Conservation (phyloP, 2,329 filamentous ascomycete genomes). For the Paecilomyces fulvus region DNA sequence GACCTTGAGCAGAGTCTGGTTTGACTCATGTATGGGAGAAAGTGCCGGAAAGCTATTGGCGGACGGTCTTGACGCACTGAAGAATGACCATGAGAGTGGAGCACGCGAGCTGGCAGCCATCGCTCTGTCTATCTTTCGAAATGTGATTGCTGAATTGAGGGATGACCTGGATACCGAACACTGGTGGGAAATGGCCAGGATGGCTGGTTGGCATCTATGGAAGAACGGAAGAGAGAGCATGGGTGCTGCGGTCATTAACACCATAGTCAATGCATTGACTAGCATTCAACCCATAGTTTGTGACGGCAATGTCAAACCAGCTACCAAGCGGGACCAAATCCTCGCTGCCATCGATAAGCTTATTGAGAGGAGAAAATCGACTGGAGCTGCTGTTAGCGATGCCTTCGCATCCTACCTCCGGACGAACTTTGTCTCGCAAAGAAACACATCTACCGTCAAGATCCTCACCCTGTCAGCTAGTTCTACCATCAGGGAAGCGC, state of each 20-base stretch:
- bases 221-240: constrained; percentile 60
- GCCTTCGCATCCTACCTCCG: constrained; percentile 19
- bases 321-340: constrained; percentile 13
- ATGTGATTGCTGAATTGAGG: constrained; percentile 30
- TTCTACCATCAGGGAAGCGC: constrained; percentile 48
- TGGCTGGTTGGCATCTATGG: constrained; percentile 55
- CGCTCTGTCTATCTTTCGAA: constrained; percentile 43
- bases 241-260: constrained; percentile 49
- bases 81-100: constrained; percentile 50
- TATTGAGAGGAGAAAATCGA: constrained; percentile 14
- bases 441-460: constrained; percentile 24
- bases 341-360: constrained; percentile 18
- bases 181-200: constrained; percentile 51
- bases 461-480: constrained; percentile 56
- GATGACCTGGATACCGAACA: constrained; percentile 13
- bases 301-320: constrained; percentile 7
- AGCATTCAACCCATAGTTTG: constrained; percentile 17
- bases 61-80: constrained; percentile 42
- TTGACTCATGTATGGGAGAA: constrained; percentile 44
- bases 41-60: constrained; percentile 40
- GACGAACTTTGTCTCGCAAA: constrained; percentile 5
- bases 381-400: constrained; percentile 14
- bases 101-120: constrained; percentile 50
- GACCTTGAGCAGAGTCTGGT: constrained; percentile 31
- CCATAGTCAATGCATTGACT: constrained; percentile 16